A percentile compares a stretch with the other conserved stretches of the same genome.
Evolutionary conservation across 2,329 filamentous ascomycete genomes (phyloP).

Genomic region (Colletotrichum paranaense): DNA sequence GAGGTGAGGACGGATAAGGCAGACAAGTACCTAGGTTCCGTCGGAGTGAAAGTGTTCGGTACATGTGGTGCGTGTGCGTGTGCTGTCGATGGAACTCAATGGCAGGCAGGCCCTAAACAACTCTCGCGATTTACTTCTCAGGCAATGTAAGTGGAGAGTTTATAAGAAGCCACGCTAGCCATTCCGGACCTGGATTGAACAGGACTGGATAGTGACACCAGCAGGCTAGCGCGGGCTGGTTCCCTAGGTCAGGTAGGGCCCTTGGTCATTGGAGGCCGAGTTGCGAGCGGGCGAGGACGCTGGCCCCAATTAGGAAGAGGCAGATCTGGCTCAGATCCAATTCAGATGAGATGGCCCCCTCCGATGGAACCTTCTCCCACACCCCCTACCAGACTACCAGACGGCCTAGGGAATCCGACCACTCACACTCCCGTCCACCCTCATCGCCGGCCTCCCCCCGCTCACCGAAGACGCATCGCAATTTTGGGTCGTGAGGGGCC

Average conservation of each 20-base stretch:
- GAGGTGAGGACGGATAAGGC: too few relatives aligned
- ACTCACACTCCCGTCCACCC: background rate
- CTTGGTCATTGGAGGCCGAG: background rate
- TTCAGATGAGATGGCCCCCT: constrained; percentile 15
- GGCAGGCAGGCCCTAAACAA: too few relatives aligned
- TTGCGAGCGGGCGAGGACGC: background rate
- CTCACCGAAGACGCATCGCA: background rate
- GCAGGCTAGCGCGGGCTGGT: background rate
- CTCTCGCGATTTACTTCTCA: too few relatives aligned
- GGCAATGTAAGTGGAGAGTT: too few relatives aligned
- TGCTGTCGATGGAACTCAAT: too few relatives aligned
- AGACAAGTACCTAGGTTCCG: too few relatives aligned
- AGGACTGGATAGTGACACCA: background rate
- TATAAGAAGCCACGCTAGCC: background rate
- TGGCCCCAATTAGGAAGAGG: background rate
- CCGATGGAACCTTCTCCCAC: background rate
- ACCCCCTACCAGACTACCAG: background rate
- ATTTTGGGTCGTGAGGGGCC: background rate
- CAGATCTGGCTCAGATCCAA: constrained; percentile 10
- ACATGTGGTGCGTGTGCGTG: too few relatives aligned
- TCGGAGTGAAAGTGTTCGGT: too few relatives aligned
- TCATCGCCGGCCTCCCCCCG: background rate
- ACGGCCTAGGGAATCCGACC: background rate
- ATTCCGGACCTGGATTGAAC: background rate
- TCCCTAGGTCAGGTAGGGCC: background rate